Evolutionary conservation across 2,329 filamentous ascomycete species (phyloP).

Genomic region (Sclerotiophoma versabilis): DNA sequence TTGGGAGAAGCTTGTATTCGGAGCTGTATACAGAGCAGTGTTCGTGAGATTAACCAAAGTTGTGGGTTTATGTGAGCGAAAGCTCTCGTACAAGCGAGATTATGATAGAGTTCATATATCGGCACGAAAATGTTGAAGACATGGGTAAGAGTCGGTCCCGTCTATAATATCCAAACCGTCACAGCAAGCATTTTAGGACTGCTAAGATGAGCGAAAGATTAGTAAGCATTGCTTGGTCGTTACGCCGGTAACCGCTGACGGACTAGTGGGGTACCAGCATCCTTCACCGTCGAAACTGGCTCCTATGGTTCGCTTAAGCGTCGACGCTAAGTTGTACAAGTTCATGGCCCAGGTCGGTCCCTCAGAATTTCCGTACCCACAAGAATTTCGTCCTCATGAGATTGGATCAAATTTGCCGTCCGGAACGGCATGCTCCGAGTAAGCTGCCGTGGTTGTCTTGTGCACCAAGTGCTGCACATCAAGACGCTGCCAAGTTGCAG

Average conservation of each 20-base stretch:
- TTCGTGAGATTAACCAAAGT: constrained; percentile 2
- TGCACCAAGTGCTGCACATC: background rate
- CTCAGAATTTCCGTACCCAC: constrained; percentile 10
- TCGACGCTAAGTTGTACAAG: background rate
- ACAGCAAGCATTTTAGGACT: constrained; percentile 5
- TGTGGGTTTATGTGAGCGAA: too few species aligned
- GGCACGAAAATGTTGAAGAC: constrained; percentile 1
- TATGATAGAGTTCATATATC: constrained; percentile 7
- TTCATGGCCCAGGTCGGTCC: background rate
- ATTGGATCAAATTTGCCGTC: background rate
- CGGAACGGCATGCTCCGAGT: background rate
- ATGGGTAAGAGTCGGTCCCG: constrained; percentile 7
- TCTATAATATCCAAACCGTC: background rate
- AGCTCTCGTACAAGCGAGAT: background rate
- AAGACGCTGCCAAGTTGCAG: background rate
- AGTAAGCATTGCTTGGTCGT: constrained; percentile 10
- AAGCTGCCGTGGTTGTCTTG: background rate
- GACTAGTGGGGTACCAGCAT: constrained; percentile 6
- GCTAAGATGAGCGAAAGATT: constrained; percentile 25
- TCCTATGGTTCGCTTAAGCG: constrained; percentile 16
- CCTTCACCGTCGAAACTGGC: constrained; percentile 13
- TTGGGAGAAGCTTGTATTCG: constrained; percentile 37
- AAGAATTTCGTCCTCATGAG: background rate
- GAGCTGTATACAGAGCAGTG: constrained; percentile 10
- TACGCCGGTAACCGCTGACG: constrained; percentile 4